Evolutionary conservation across 495 filamentous ascomycete species (phyloP), one percentile per base, ranked within the genome.

Genomic region (Clohesyomyces aquaticus): DNA sequence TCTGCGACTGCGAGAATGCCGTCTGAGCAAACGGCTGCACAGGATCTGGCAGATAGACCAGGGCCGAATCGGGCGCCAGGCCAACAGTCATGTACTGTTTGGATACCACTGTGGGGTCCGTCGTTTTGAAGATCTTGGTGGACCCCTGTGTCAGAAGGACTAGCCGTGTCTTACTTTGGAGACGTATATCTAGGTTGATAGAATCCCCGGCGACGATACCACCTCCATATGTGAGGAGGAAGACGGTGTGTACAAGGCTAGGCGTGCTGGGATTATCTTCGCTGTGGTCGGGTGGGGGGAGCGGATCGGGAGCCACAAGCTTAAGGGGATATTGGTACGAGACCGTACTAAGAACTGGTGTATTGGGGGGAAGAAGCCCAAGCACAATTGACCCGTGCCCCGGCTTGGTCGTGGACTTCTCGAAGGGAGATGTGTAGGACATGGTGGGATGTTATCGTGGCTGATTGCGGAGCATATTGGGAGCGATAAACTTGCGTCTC

Each of bases 311-410:
- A 18, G 92, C 86, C 71, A 98, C 87, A 32, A 98, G 87, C 73
- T 98, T 98, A 32, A 98, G 83, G 10, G 94, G 94, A 72, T 97
- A 98, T 73, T 94, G 89, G 76, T 93, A 98, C 35, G 85, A 86
- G 60, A 96, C 82, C 22, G 81, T 83, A 50, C 86, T 85, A 19
- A 97, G 83, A 18, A 87, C 83, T 0, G 91, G 88, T 41, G 82
- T 83, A 4, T 82, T 78, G 14, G 90, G 87, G 18, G 91, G 89
- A 11, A 89, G 83, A 9, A 92, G 79, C 9, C 83, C 82, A 27
- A 91, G 85, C 43, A 88, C 79, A 69, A 97, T 88, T 58, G 78
- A 81, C 55, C 94, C 94, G 57, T 90, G 80, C 21, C 94, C 94
- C 4, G 92, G 82, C 38, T 79, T 80, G 18, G 88, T 88, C 16